These are phyloP conservation scores for Chaetomiaceae sp. DNA, from an alignment of 2,329 filamentous ascomycete genomes.

Conservation along the genomic window DNA sequence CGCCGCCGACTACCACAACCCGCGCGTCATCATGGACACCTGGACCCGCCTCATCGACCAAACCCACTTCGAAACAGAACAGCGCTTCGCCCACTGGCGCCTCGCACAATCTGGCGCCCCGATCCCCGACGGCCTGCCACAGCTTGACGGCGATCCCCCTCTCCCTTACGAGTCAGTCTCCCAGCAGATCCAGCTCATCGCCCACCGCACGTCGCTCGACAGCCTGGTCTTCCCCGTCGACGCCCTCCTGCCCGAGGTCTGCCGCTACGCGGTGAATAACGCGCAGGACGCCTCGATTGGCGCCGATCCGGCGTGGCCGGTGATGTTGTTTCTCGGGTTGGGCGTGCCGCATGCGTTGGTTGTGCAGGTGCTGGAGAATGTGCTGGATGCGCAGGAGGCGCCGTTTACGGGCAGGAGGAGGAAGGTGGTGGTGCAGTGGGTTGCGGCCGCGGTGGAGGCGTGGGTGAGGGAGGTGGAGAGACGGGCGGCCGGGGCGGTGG, in stretches of 20 bases:
- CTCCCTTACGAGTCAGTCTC: conserved; percentile 67
- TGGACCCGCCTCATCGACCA: conserved; percentile 78
- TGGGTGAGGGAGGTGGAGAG: conserved; percentile 47
- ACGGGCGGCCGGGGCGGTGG: conserved; percentile 35
- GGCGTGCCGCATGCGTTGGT: conserved; percentile 53
- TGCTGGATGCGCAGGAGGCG: conserved; percentile 54
- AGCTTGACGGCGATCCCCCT: conserved; percentile 34
- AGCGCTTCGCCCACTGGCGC: conserved; percentile 34
- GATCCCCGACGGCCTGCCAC: conserved; percentile 26
- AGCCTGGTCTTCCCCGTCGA: conserved; percentile 61
- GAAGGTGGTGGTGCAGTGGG: conserved; percentile 49
- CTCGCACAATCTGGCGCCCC: conserved; percentile 37
- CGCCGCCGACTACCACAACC: conserved; percentile 82
- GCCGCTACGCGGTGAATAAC: conserved; percentile 54
- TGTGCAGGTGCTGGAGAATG: conserved; percentile 48
- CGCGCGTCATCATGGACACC: conserved; percentile 73
- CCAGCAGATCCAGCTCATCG: conserved; percentile 56
- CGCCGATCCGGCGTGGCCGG: conserved; percentile 52
- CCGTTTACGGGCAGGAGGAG: conserved; percentile 49
- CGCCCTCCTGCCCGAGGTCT: conserved; percentile 55
- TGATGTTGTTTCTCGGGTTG: conserved; percentile 49
- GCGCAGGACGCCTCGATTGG: conserved; percentile 53
- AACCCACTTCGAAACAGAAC: conserved; percentile 53
- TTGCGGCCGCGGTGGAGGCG: conserved; percentile 42
- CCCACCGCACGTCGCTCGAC: conserved; percentile 57